phyloP scores from a whole-genome alignment of 768 basidiomycete genomes.

The Tulasnella sp. region DNA sequence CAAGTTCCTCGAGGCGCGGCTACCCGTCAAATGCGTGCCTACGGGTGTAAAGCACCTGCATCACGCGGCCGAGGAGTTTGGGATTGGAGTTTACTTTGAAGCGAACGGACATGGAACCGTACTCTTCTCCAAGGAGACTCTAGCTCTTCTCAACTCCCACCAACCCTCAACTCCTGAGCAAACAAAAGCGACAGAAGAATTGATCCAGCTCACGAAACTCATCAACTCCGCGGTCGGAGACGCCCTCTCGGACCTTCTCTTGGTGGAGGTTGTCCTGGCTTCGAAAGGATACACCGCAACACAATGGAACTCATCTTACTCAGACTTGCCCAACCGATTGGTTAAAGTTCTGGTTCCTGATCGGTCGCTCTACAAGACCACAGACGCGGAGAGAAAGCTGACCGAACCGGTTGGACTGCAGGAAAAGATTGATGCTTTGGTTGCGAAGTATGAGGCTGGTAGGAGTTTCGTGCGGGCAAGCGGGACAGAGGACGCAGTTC shows the following conservation, averaged over 20 bases:
- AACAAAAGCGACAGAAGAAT: conserved; percentile 68
- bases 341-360: conserved; percentile 89
- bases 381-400: conserved; percentile 88
- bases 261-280: conserved; percentile 87
- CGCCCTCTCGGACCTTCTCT: conserved; percentile 90
- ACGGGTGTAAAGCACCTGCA: conserved; percentile 99
- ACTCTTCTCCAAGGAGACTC: conserved; percentile 76
- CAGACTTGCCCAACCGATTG: conserved; percentile 89
- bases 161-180: conserved; percentile 80
- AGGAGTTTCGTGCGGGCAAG: conserved; percentile 93
- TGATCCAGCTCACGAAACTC: conserved; percentile 71
- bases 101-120: conserved; percentile 99
- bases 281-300: conserved; percentile 78
- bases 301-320: conserved; percentile 91
- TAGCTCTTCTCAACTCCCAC: conserved; percentile 55
- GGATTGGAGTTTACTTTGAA: conserved; percentile 98
- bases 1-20: conserved; percentile 80
- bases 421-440: conserved; percentile 72
- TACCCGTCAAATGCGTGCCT: conserved; percentile 90
- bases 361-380: conserved; percentile 77
- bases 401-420: conserved; percentile 78
- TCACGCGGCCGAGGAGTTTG: conserved; percentile 90
- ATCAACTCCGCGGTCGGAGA: conserved; percentile 99
- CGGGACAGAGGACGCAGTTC: conserved; percentile 96
- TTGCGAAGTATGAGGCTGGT: conserved; percentile 72